A percentile compares a stretch with the other conserved stretches of the same genome.
These are phyloP conservation scores for Margaritispora aquatica DNA, from an alignment of 495 filamentous ascomycete species.

Conservation along the genomic window DNA sequence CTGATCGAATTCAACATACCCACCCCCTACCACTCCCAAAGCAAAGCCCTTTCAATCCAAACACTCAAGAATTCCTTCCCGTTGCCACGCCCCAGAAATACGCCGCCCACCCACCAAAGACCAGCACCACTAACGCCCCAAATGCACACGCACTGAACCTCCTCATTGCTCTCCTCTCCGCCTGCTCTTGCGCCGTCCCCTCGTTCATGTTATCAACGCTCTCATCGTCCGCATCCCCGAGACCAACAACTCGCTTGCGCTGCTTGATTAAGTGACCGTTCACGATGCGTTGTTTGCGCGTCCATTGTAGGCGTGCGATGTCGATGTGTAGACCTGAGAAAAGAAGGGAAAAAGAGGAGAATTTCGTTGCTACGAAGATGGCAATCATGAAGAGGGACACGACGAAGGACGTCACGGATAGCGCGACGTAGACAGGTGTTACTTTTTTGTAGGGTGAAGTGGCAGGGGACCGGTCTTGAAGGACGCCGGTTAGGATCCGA, in stretches of 20 bases:
- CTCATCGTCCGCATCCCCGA: constrained; percentile 21
- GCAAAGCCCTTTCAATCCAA: too few species aligned
- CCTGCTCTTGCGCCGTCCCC: background rate
- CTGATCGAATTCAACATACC: too few species aligned
- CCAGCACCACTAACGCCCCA: constrained; percentile 25
- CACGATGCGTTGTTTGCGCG: constrained; percentile 31
- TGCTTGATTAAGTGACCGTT: constrained; percentile 28
- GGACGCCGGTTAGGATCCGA: constrained; percentile 35
- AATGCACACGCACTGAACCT: constrained; percentile 30
- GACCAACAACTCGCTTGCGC: constrained; percentile 25
- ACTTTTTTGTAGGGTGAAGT: constrained; percentile 34
- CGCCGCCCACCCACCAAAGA: constrained; percentile 33
- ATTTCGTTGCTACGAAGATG: constrained; percentile 19
- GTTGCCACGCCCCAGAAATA: constrained; percentile 41
- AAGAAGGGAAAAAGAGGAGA: background rate
- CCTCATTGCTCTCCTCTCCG: constrained; percentile 22
- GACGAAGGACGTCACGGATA: constrained; percentile 26
- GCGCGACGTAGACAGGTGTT: constrained; percentile 36
- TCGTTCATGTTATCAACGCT: constrained; percentile 19
- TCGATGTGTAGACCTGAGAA: constrained; percentile 1
- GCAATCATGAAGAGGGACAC: constrained; percentile 30
- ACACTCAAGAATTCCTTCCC: constrained; percentile 27
- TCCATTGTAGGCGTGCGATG: constrained; percentile 35
- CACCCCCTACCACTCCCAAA: too few species aligned
- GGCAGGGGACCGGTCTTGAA: constrained; percentile 34